Conservation (phyloP, 495 filamentous ascomycete genomes). For the Poronia punctata region DNA sequence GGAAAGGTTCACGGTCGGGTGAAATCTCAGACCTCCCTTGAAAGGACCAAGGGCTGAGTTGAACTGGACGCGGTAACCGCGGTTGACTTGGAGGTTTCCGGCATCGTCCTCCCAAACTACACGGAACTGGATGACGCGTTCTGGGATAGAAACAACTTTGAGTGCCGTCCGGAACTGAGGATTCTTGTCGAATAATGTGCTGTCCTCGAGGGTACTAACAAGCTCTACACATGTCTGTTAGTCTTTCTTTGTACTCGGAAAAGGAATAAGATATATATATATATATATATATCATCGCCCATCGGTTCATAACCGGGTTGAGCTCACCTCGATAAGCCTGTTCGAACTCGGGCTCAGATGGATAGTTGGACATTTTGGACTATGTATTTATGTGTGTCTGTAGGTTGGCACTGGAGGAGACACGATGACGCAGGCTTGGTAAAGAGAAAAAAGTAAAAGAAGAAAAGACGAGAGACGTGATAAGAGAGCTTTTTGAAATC, state of each 20-base stretch:
- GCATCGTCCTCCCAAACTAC: conserved; percentile 96
- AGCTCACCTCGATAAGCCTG: conserved; percentile 90
- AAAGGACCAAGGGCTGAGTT: conserved; percentile 97
- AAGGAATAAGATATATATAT: not conserved
- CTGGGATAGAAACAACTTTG: conserved; percentile 80
- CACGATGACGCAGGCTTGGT: too few relatives aligned
- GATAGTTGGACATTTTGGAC: conserved; percentile 71
- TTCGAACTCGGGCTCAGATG: conserved; percentile 93
- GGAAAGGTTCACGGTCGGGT: conserved; percentile 92
- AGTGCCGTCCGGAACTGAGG: conserved; percentile 92
- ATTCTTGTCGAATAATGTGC: conserved; percentile 84
- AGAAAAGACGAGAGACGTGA: not conserved
- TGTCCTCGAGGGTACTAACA: conserved; percentile 85
- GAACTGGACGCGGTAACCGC: conserved; percentile 96
- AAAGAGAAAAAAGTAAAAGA: too few relatives aligned
- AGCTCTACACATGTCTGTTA: conserved; percentile 57
- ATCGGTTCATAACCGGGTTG: not conserved
- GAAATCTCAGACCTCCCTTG: conserved; percentile 96
- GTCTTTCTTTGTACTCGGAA: not conserved
- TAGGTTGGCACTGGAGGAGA: not conserved
- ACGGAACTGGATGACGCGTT: conserved; percentile 95
- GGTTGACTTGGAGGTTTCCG: conserved; percentile 84
- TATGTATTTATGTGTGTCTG: not conserved
- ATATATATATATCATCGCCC: too few relatives aligned
- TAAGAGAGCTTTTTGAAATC: not conserved